Conservation (phyloP, 1,139 yeast genomes). For the Kodamaea sp. region DNA sequence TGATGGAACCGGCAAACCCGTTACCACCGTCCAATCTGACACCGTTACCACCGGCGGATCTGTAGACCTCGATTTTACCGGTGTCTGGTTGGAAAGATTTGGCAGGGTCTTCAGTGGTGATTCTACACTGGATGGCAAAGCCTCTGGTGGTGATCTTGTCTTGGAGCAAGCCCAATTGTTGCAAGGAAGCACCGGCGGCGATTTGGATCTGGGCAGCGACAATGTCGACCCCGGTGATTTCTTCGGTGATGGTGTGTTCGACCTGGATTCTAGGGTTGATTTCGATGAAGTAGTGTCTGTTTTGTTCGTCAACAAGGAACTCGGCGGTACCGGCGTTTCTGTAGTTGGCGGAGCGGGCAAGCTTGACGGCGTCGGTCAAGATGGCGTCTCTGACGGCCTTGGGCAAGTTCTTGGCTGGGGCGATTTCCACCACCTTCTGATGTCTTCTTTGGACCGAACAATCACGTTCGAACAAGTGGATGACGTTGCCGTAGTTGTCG, state of each 20-base stretch:
- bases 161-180: conserved; percentile 88
- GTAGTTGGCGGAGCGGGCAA: conserved; percentile 86
- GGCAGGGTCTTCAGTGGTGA: conserved; percentile 97
- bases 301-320: conserved; percentile 88
- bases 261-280: conserved; percentile 99
- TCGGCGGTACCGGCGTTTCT: conserved; percentile 99
- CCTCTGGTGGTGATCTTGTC: conserved; percentile 96
- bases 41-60: conserved; percentile 99
- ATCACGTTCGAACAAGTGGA: conserved; percentile 96
- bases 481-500: conserved; percentile 90
- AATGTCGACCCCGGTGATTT: conserved; percentile 95
- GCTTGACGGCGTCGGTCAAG: conserved; percentile 88
- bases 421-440: conserved; percentile 98
- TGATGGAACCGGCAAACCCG: conserved; percentile 98
- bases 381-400: conserved; percentile 83
- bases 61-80: conserved; percentile 96
- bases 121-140: conserved; percentile 98
- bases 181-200: conserved; percentile 96
- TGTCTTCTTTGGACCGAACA: conserved; percentile 99
- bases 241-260: conserved; percentile 98
- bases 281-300: conserved; percentile 96
- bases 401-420: conserved; percentile 96
- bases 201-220: conserved; percentile 99
- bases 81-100: conserved; percentile 98
- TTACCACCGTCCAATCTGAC: conserved; percentile 99